Evolutionary conservation across 345 rosid species (phyloP).

Genomic region (Zanthoxylum bungeanum): DNA sequence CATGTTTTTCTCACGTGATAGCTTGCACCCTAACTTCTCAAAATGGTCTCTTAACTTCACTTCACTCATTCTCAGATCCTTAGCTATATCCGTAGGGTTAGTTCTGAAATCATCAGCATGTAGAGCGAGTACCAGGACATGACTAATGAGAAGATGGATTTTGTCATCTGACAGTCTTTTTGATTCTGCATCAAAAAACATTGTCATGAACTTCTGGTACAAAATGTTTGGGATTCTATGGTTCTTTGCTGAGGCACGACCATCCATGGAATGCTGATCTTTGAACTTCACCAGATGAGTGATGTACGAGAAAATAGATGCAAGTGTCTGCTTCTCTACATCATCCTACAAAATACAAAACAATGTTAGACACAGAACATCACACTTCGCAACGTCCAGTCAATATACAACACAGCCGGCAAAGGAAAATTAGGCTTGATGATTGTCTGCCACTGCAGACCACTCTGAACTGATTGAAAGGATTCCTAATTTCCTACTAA

Average conservation of each 20-base stretch:
- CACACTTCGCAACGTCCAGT: not conserved
- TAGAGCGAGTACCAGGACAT: conserved; percentile 69
- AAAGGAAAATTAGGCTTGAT: not conserved
- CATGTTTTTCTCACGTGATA: conserved; percentile 24
- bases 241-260: conserved; percentile 48
- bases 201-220: conserved; percentile 38
- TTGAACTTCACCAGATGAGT: conserved; percentile 82
- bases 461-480: not conserved
- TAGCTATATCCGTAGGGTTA: conserved; percentile 61
- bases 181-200: conserved; percentile 48
- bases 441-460: not conserved
- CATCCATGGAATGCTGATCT: conserved; percentile 53
- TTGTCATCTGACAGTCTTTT: conserved; percentile 45
- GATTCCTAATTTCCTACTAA: not conserved
- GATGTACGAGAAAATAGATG: conserved; percentile 49
- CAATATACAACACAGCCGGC: not conserved
- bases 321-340: conserved; percentile 37
- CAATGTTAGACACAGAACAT: not conserved
- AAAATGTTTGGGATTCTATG: conserved; percentile 59
- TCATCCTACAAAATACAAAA: conserved; percentile 46
- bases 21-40: conserved; percentile 75
- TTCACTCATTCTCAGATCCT: conserved; percentile 58
- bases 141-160: conserved; percentile 66
- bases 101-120: conserved; percentile 68
- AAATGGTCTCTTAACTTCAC: conserved; percentile 47